These are phyloP conservation scores for Phaeodactylum tricornutum DNA, from an alignment of 108 stramenopile genomes.

Conservation along the genomic window DNA sequence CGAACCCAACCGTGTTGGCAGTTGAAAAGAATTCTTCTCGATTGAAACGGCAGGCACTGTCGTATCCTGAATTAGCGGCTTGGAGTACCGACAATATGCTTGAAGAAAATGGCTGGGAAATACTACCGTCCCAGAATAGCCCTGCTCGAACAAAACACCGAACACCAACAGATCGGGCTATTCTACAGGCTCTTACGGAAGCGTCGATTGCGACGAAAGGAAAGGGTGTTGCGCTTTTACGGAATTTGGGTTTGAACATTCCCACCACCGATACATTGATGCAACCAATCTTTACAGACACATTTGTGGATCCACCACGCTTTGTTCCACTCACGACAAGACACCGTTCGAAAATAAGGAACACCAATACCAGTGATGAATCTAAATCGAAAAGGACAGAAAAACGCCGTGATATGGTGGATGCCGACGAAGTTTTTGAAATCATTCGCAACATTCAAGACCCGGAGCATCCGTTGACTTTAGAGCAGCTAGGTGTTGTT, in stretches of 20 bases:
- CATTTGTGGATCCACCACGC: neutral
- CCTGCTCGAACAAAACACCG: neutral
- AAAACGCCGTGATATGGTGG: constrained; percentile 34
- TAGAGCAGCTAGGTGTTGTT: constrained; percentile 95
- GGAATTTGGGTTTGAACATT: constrained; percentile 21
- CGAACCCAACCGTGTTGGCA: constrained; percentile 29
- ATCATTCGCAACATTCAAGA: constrained; percentile 95
- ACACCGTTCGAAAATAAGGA: neutral
- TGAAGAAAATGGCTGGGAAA: neutral
- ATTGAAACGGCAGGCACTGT: constrained; percentile 8
- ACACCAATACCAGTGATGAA: neutral
- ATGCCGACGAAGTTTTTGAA: constrained; percentile 87
- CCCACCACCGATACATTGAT: constrained; percentile 5
- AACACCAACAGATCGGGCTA: constrained; percentile 23
- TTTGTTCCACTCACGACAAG: neutral
- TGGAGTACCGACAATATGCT: constrained; percentile 16
- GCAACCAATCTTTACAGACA: neutral
- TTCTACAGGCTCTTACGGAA: constrained; percentile 23
- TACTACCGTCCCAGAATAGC: neutral
- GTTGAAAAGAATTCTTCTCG: constrained; percentile 14
- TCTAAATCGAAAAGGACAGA: constrained; percentile 5
- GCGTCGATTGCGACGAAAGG: constrained; percentile 8
- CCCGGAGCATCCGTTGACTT: constrained; percentile 96
- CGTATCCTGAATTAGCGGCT: constrained; percentile 3
- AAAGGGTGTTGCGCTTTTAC: constrained; percentile 19